These are phyloP conservation scores for Mycena venus DNA, from an alignment of 768 basidiomycete genomes.

Conservation along the genomic window DNA sequence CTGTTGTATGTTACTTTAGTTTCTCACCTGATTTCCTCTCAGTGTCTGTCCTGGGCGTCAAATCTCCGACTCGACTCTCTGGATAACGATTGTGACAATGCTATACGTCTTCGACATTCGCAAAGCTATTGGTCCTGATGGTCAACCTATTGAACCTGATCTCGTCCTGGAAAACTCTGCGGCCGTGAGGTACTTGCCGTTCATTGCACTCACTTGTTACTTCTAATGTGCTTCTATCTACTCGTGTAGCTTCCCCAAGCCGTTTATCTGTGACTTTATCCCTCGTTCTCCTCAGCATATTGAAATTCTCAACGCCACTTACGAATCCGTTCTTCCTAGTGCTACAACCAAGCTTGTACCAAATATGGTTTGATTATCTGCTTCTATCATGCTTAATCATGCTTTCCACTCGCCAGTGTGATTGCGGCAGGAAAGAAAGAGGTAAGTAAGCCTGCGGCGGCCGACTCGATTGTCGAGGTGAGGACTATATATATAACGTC, in stretches of 20 bases:
- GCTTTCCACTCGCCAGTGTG: neutral
- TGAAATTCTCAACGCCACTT: slow-evolving; percentile 9
- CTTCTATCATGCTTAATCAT: neutral
- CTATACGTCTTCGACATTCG: slow-evolving; percentile 11
- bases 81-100: slow-evolving; percentile 10
- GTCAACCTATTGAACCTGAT: slow-evolving; percentile 11
- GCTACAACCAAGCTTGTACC: slow-evolving; percentile 3
- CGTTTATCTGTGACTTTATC: slow-evolving; percentile 8
- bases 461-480: neutral
- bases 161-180: slow-evolving; percentile 9
- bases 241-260: slow-evolving; percentile 9
- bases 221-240: slow-evolving; percentile 3
- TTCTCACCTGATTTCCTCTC: slow-evolving; percentile 1
- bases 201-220: slow-evolving; percentile 1
- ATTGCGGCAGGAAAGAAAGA: neutral
- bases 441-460: neutral
- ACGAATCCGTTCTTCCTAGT: slow-evolving; percentile 7
- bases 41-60: slow-evolving; percentile 11
- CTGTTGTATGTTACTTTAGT: slow-evolving; percentile 3
- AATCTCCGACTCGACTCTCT: slow-evolving; percentile 7
- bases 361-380: slow-evolving; percentile 3
- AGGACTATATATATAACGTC: neutral
- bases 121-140: slow-evolving; percentile 10
- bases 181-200: neutral
- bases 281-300: slow-evolving; percentile 10